Percentiles rank a stretch among this genome's conserved stretches.
Conservation (phyloP, 2,329 filamentous ascomycete species). For the Hypoxylon sp. region DNA sequence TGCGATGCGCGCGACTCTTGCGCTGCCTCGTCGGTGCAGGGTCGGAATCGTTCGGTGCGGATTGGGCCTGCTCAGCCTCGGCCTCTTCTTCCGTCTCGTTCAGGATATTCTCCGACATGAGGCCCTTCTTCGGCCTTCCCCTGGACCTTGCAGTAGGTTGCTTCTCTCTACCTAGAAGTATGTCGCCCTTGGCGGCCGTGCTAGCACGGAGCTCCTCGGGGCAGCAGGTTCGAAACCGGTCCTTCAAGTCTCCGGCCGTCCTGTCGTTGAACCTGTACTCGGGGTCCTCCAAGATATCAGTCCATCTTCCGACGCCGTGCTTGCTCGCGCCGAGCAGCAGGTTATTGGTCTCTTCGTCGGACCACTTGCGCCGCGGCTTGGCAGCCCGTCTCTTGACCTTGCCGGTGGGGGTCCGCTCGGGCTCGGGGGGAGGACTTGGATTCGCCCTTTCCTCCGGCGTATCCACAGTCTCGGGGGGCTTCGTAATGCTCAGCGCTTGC, state of each 20-base stretch:
- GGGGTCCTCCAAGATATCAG: conserved; percentile 67
- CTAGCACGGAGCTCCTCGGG: conserved; percentile 64
- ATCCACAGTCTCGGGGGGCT: conserved; percentile 40
- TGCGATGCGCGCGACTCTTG: conserved; percentile 63
- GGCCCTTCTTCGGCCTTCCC: conserved; percentile 55
- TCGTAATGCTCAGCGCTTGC: conserved; percentile 51
- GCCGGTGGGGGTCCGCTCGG: conserved; percentile 43
- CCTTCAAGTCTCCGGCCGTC: conserved; percentile 69
- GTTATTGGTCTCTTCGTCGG: conserved; percentile 70
- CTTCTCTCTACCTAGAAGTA: conserved; percentile 36
- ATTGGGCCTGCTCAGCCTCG: conserved; percentile 36
- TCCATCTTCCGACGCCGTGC: conserved; percentile 72
- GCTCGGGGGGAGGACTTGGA: conserved; percentile 42
- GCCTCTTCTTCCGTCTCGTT: conserved; percentile 53
- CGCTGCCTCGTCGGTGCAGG: conserved; percentile 50
- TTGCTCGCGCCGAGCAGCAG: conserved; percentile 67
- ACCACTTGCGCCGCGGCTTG: conserved; percentile 69
- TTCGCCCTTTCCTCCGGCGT: conserved; percentile 39
- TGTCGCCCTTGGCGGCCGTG: conserved; percentile 44
- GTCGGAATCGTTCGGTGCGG: conserved; percentile 47
- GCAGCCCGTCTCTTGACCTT: conserved; percentile 62
- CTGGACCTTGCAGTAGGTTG: conserved; percentile 37
- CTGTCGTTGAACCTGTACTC: conserved; percentile 68
- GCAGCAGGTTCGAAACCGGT: conserved; percentile 71
- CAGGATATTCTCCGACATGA: conserved; percentile 65